Conservation (phyloP, 2,329 filamentous ascomycete species). For the Colletotrichum sp. region DNA sequence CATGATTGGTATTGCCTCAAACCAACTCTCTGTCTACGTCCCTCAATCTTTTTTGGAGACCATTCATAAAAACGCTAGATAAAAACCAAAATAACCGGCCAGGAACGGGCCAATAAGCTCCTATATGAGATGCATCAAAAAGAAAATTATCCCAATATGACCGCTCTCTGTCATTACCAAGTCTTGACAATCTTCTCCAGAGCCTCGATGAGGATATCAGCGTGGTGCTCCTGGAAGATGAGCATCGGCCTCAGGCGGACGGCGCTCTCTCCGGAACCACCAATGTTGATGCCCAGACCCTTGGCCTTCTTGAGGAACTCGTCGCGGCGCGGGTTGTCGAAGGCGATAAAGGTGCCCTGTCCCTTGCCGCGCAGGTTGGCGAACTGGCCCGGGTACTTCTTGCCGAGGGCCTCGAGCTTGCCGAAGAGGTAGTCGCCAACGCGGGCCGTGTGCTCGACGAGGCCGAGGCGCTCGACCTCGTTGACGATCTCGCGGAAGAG, state of each 20-base stretch:
- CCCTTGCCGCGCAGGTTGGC: constrained; percentile 85
- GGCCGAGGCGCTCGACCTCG: constrained; percentile 76
- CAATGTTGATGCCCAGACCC: constrained; percentile 83
- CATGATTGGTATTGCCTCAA: neutral
- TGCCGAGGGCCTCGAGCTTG: constrained; percentile 70
- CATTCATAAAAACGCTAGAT: constrained; percentile 1
- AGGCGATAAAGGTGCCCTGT: constrained; percentile 91
- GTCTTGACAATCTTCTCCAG: constrained; percentile 75
- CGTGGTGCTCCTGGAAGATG: constrained; percentile 90
- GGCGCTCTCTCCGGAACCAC: constrained; percentile 77
- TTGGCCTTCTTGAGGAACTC: constrained; percentile 82
- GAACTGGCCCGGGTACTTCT: constrained; percentile 78
- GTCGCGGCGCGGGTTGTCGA: constrained; percentile 82
- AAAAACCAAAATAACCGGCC: neutral
- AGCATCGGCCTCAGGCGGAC: constrained; percentile 89
- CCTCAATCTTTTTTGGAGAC: neutral
- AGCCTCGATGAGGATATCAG: constrained; percentile 80
- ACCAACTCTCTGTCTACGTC: neutral
- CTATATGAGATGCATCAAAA: neutral
- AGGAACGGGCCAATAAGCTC: neutral
- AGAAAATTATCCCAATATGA: neutral
- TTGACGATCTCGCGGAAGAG: constrained; percentile 86
- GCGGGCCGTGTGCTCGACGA: constrained; percentile 80
- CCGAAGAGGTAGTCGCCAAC: constrained; percentile 81
- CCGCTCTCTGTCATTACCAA: constrained; percentile 16